phyloP scores from a whole-genome alignment of 2,329 filamentous ascomycete genomes.

The Fusarium albosuccineum region DNA sequence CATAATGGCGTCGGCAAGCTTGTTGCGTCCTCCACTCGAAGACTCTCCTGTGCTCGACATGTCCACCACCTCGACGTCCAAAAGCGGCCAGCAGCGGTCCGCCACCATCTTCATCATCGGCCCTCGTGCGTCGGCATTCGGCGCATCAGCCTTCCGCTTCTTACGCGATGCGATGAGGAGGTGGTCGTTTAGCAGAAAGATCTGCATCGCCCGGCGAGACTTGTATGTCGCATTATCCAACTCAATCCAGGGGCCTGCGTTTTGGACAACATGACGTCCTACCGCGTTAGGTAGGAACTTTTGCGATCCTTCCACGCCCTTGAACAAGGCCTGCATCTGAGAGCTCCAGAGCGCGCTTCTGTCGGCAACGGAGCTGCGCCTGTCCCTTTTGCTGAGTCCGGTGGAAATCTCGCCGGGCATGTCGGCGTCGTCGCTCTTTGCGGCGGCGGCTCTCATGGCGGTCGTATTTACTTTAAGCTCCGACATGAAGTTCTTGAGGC shows the following conservation, averaged over 20 bases:
- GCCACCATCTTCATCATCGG: slow-evolving; percentile 84
- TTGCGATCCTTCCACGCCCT: slow-evolving; percentile 96
- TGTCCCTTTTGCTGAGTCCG: slow-evolving; percentile 77
- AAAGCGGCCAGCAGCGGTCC: slow-evolving; percentile 92
- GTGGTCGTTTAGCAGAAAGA: slow-evolving; percentile 95
- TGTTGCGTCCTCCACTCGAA: slow-evolving; percentile 64
- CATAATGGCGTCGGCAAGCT: slow-evolving; percentile 88
- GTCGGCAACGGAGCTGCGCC: slow-evolving; percentile 88
- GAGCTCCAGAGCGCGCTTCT: slow-evolving; percentile 76
- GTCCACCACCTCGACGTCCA: slow-evolving; percentile 94
- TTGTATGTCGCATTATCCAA: slow-evolving; percentile 98
- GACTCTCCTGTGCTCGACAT: slow-evolving; percentile 77
- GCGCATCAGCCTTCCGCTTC: slow-evolving; percentile 86
- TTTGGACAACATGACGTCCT: slow-evolving; percentile 93
- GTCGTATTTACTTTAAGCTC: slow-evolving; percentile 86
- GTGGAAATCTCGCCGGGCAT: slow-evolving; percentile 65
- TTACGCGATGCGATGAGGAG: slow-evolving; percentile 91
- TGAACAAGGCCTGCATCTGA: slow-evolving; percentile 85
- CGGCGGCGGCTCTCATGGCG: slow-evolving; percentile 72
- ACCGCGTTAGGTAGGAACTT: slow-evolving; percentile 93
- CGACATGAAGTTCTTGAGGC: slow-evolving; percentile 89
- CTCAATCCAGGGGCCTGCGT: slow-evolving; percentile 95
- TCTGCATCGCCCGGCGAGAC: slow-evolving; percentile 86
- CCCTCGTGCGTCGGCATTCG: slow-evolving; percentile 62
- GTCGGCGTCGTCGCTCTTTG: slow-evolving; percentile 61